A percentile compares a stretch with the other conserved stretches of the same genome.
Conservation (phyloP, 1,139 yeast genomes). For the Magnusiomyces sp. region DNA sequence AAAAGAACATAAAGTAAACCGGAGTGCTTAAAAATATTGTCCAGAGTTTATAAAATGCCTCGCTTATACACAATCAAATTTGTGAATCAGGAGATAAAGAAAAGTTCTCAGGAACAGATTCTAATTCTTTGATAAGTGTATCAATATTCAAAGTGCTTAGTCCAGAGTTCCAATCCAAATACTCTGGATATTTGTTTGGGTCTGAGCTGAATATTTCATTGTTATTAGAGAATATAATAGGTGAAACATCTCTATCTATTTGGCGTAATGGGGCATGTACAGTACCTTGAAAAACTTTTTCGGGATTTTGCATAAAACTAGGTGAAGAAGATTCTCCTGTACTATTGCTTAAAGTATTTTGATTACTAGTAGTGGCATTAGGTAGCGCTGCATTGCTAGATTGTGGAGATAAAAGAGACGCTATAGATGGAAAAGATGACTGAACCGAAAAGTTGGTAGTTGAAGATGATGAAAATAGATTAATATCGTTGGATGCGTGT, state of each 20-base stretch:
- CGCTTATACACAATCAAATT: neutral
- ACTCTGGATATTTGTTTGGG: neutral
- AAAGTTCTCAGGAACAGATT: too few relatives aligned
- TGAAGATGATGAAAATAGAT: neutral
- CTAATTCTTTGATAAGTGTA: neutral
- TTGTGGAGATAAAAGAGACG: neutral
- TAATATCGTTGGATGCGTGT: neutral
- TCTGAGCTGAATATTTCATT: neutral
- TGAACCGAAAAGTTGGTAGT: neutral
- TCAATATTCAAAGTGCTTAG: neutral
- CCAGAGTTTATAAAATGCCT: neutral
- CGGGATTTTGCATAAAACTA: neutral
- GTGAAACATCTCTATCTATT: neutral
- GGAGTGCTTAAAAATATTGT: neutral
- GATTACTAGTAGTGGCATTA: neutral
- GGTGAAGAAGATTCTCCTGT: neutral
- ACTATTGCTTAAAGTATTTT: neutral
- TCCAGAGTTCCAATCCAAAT: conserved; percentile 2
- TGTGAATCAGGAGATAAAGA: neutral
- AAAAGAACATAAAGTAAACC: neutral
- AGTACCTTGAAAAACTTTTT: neutral
- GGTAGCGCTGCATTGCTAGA: neutral
- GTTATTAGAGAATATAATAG: neutral
- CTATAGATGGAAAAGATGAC: neutral
- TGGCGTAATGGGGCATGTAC: neutral